Evolutionary conservation across 2,329 filamentous ascomycete species (phyloP).

Genomic region (Claviceps humidiphila): DNA sequence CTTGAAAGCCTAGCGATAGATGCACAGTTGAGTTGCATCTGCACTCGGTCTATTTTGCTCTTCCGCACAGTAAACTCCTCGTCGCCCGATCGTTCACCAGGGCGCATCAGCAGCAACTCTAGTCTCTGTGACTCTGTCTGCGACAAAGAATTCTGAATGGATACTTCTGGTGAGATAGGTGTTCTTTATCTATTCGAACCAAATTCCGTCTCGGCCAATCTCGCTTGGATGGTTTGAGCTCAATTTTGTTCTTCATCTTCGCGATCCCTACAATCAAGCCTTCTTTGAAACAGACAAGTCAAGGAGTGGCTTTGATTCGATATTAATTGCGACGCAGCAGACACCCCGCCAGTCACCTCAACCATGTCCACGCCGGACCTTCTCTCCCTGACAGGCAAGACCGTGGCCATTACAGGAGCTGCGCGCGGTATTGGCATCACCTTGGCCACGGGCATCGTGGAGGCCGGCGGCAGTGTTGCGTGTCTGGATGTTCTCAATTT

Average conservation of each 20-base stretch:
- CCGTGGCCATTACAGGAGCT: conserved; percentile 36
- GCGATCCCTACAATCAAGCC: too few relatives aligned
- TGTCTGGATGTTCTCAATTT: conserved; percentile 31
- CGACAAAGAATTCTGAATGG: not conserved
- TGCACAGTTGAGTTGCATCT: too few relatives aligned
- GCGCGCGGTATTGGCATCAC: conserved; percentile 37
- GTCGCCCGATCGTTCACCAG: too few relatives aligned
- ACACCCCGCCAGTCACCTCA: not conserved
- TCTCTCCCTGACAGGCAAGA: conserved; percentile 32
- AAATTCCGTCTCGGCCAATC: not conserved
- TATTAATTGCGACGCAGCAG: not conserved
- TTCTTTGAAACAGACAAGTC: too few relatives aligned
- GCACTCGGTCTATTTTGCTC: too few relatives aligned
- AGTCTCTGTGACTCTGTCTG: not conserved
- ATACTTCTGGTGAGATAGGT: not conserved
- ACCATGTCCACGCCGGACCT: conserved; percentile 16
- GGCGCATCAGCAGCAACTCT: not conserved
- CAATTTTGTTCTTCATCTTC: not conserved
- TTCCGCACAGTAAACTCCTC: too few relatives aligned
- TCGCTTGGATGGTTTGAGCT: not conserved
- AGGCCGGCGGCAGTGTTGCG: conserved; percentile 35
- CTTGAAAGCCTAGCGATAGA: too few relatives aligned
- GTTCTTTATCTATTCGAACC: not conserved
- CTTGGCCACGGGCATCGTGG: conserved; percentile 33
- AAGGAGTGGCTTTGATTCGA: not conserved